These are phyloP conservation scores for Isatis tinctoria DNA, from an alignment of 345 rosid genomes.

Conservation along the genomic window DNA sequence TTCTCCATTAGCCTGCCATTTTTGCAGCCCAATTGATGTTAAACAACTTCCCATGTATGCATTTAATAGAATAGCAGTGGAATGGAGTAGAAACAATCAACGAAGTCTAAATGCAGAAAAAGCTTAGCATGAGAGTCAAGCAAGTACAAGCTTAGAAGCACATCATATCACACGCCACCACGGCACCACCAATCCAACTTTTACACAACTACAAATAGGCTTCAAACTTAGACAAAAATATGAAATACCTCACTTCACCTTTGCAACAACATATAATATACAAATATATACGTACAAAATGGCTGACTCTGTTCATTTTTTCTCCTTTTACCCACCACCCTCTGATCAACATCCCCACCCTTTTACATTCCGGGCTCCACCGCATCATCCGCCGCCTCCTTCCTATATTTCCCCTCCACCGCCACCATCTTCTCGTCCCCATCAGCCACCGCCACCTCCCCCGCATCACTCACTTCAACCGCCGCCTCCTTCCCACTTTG, in stretches of 20 bases:
- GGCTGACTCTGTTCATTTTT: slow-evolving; percentile 12
- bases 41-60: background rate
- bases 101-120: background rate
- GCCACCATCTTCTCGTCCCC: slow-evolving; percentile 7
- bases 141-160: slow-evolving; percentile 29
- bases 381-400: slow-evolving; percentile 18
- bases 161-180: slow-evolving; percentile 10
- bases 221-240: background rate
- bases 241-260: slow-evolving; percentile 4
- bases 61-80: background rate
- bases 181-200: slow-evolving; percentile 11
- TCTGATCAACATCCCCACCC: slow-evolving; percentile 26
- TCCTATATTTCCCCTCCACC: slow-evolving; percentile 15
- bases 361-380: slow-evolving; percentile 17
- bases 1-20: no score
- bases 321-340: slow-evolving; percentile 24
- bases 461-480: slow-evolving; percentile 26
- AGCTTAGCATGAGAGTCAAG: slow-evolving; percentile 29
- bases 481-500: slow-evolving; percentile 26
- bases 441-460: slow-evolving; percentile 6
- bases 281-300: background rate
- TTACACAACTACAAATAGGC: slow-evolving; percentile 27
- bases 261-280: background rate
- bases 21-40: no score
- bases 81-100: slow-evolving; percentile 26